Base-by-base conservation (phyloP, 2,329 filamentous ascomycete species). In the Colletotrichum tofieldiae region DNA sequence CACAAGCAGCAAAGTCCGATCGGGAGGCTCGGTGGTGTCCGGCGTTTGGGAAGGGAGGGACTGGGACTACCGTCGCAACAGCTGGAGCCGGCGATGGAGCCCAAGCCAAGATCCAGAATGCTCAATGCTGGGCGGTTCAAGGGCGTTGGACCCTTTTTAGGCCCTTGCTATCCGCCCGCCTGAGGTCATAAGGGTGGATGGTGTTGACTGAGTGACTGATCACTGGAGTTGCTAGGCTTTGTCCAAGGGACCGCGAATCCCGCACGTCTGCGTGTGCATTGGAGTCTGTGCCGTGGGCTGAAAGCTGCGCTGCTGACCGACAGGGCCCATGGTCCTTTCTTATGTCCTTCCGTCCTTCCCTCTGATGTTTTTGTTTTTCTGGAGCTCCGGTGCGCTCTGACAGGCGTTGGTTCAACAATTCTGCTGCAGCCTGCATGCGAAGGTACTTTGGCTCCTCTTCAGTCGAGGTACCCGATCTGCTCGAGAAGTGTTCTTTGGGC, bases 21-120 rank as follows among this genome's bases (percentile, higher is more conserved):
- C 70, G 59, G 70, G 70, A 72, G 60, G 59, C 69, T 72, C 70
- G 70, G 70, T 55, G 70, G 70, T 72, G 70, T 70, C 65, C 65
- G 70, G 70, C 66, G 70, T 70, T 72, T 69, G 70, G 66, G 55
- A 60, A 49, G 49, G 51, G 47, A 62, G n/a, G 67, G 66, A 54
- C 65, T 70, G 54, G 69, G 70, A 72, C 59, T 72, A 43, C 60
- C 54, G 70, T 47, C 52, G 70, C 47, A 60, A 20, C 43, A 72
- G 54, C 70, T 72, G 66, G 70, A 69, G 66, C 66, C 47, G 54
- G 52, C 59, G 66, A 72, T 71, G 64, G 68, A 62, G 64, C 56
- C 45, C 32, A 65, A 56, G 60, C 60, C 65, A 60, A 70, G 60
- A 58, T 61, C 45, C 47, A 35, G 56, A 45, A 14, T 16, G 26